Conservation (phyloP, 345 rosid genomes). For the Turritis glabra region DNA sequence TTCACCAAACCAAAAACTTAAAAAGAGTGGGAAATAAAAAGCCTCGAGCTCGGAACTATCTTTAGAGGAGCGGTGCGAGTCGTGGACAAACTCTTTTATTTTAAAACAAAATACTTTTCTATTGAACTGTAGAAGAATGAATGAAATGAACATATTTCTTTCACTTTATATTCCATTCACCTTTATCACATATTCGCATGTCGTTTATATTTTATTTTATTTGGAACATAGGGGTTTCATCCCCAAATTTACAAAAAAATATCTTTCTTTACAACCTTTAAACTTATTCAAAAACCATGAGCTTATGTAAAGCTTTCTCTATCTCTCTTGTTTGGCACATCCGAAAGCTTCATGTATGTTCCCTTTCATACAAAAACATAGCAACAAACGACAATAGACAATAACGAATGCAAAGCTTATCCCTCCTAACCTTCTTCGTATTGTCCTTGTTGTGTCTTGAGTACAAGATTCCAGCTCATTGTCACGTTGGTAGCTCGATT, state of each 20-base stretch:
- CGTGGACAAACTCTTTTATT: no score
- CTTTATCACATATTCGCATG: background rate
- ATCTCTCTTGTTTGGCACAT: background rate
- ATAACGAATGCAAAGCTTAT: background rate
- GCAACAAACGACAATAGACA: conserved; percentile 19
- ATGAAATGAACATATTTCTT: background rate
- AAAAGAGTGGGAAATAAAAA: no score
- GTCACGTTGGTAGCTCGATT: conserved; percentile 20
- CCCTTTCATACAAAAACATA: conserved; percentile 13
- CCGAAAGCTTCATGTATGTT: background rate
- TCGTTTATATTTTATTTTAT: background rate
- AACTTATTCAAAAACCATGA: background rate
- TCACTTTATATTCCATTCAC: background rate
- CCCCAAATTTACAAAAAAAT: background rate
- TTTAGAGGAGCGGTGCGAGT: no score
- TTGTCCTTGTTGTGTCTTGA: conserved; percentile 15
- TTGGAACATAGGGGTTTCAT: background rate
- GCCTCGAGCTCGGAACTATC: no score
- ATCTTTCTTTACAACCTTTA: background rate
- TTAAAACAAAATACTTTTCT: no score
- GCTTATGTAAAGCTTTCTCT: background rate
- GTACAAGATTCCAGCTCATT: conserved; percentile 22
- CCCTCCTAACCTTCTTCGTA: conserved; percentile 2
- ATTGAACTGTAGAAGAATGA: background rate
- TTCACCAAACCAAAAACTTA: no score